These are phyloP conservation scores for Neurospora hispaniola DNA, from an alignment of 495 filamentous ascomycete genomes.

Conservation along the genomic window DNA sequence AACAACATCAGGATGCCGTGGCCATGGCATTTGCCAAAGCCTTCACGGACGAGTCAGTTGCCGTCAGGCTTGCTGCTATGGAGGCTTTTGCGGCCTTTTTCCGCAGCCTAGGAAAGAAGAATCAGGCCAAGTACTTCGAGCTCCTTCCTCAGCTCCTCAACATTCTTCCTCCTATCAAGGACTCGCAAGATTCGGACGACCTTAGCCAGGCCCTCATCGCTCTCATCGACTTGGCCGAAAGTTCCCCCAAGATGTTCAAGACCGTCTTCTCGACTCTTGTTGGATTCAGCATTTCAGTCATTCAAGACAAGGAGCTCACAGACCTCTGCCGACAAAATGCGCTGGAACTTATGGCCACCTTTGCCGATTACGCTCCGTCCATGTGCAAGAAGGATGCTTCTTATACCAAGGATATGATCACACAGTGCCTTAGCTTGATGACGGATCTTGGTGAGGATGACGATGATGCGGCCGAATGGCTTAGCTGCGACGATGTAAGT, in stretches of 20 bases:
- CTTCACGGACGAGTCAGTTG: constrained; percentile 77
- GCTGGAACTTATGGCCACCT: constrained; percentile 94
- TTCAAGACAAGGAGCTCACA: constrained; percentile 88
- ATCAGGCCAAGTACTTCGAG: constrained; percentile 72
- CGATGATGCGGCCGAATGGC: constrained; percentile 92
- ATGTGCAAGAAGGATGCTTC: constrained; percentile 90
- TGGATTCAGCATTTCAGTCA: constrained; percentile 79
- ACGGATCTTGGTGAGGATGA: constrained; percentile 96
- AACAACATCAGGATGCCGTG: constrained; percentile 82
- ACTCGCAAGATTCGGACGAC: constrained; percentile 75
- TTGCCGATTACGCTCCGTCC: constrained; percentile 84
- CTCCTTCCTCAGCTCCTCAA: constrained; percentile 85
- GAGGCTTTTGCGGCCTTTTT: constrained; percentile 96
- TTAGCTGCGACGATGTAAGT: constrained; percentile 64
- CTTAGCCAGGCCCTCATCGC: constrained; percentile 81
- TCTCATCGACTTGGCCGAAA: constrained; percentile 86
- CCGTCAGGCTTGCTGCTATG: constrained; percentile 83
- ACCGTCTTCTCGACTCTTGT: constrained; percentile 80
- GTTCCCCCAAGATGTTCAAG: constrained; percentile 94
- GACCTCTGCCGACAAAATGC: constrained; percentile 90
- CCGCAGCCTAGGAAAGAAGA: constrained; percentile 75
- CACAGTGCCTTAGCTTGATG: constrained; percentile 96
- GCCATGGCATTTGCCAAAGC: constrained; percentile 76
- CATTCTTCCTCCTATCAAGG: constrained; percentile 86
- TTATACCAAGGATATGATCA: constrained; percentile 94